phyloP scores from a whole-genome alignment of 108 stramenopile genomes.

The Cyclotella atomus region DNA sequence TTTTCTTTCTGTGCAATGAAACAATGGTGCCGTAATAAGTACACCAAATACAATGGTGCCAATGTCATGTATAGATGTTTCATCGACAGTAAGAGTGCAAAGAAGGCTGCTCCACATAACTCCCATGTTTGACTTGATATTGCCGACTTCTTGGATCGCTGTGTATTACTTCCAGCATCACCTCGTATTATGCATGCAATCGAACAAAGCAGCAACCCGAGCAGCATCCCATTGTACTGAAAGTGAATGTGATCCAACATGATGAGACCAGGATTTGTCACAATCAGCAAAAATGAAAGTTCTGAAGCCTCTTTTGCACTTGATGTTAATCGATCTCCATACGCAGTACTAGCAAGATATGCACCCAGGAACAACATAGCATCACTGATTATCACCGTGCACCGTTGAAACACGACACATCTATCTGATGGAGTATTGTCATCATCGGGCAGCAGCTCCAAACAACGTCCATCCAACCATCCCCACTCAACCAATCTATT shows the following conservation, averaged over 20 bases:
- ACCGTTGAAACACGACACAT: constrained; percentile 79
- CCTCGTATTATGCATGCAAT: constrained; percentile 68
- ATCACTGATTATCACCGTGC: constrained; percentile 85
- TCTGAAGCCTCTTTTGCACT: constrained; percentile 8
- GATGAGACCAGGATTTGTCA: constrained; percentile 82
- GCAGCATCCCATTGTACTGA: constrained; percentile 95
- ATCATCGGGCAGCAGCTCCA: constrained; percentile 60
- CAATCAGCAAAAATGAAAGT: constrained; percentile 58
- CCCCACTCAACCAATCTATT: constrained; percentile 11
- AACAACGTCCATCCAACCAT: constrained; percentile 64
- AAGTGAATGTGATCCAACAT: constrained; percentile 96
- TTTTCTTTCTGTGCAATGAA: constrained; percentile 12
- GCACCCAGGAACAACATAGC: constrained; percentile 67
- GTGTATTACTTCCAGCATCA: neutral
- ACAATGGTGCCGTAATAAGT: constrained; percentile 81
- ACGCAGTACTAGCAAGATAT: constrained; percentile 42
- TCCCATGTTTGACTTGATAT: constrained; percentile 35
- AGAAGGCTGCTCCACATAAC: constrained; percentile 67
- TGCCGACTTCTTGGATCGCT: neutral
- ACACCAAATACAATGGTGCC: constrained; percentile 88
- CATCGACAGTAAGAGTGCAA: constrained; percentile 78
- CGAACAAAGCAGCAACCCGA: constrained; percentile 86
- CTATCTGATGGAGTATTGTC: constrained; percentile 48
- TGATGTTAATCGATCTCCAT: neutral
- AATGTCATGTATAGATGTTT: constrained; percentile 94